Evolutionary conservation across 2,329 filamentous ascomycete genomes (phyloP).

Genomic region (Colletotrichum zoysiae): DNA sequence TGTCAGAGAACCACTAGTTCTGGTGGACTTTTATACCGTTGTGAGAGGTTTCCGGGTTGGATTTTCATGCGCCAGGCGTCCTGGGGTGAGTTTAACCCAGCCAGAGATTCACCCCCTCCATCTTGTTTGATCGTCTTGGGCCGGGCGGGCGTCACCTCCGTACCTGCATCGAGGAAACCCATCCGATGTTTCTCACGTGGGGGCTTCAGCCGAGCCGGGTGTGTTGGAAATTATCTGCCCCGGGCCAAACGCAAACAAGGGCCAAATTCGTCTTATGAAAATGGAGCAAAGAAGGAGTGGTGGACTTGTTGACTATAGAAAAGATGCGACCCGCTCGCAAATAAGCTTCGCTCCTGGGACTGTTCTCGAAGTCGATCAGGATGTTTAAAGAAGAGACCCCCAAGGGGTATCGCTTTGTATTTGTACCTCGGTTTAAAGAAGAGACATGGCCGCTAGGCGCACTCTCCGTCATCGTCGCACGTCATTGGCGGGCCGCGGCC

Average conservation of each 20-base stretch:
- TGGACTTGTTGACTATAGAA: no score
- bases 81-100: background rate
- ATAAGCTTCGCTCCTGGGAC: no score
- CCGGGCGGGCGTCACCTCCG: background rate
- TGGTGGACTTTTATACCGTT: background rate
- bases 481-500: conserved; percentile 25
- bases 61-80: background rate
- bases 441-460: background rate
- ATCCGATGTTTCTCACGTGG: background rate
- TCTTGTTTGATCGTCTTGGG: background rate
- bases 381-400: no score
- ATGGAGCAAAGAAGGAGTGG: background rate
- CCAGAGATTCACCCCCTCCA: background rate
- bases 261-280: background rate
- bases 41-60: background rate
- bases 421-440: no score
- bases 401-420: no score
- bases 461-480: conserved; percentile 8
- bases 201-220: background rate
- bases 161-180: background rate
- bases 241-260: no score
- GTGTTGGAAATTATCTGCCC: background rate
- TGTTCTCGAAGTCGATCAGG: no score
- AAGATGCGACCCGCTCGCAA: background rate
- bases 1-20: no score